These are phyloP conservation scores for Pseudognaphalium luteoalbum DNA, from an alignment of 129 eudicot species.

Conservation along the genomic window DNA sequence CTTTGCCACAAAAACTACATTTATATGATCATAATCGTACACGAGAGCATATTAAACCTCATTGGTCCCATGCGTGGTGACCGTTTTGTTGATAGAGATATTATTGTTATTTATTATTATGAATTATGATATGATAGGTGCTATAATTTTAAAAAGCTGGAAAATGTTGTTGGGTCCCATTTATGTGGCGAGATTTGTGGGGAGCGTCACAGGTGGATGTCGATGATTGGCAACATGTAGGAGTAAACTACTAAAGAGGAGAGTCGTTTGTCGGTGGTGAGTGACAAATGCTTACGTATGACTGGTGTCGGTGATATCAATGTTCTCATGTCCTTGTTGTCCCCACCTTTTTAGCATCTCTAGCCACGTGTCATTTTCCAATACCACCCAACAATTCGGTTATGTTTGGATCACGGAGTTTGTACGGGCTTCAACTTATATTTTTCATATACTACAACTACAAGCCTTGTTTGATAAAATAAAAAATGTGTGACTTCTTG, in stretches of 20 bases:
- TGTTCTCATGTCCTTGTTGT: conserved; percentile 8
- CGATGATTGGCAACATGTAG: conserved; percentile 12
- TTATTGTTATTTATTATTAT: no score
- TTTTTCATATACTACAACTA: no score
- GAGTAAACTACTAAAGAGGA: neutral
- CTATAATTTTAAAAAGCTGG: neutral
- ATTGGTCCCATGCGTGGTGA: no score
- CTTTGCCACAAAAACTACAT: no score
- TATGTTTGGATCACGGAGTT: no score
- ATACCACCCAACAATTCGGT: neutral
- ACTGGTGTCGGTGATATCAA: conserved; percentile 29
- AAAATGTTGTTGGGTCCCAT: neutral
- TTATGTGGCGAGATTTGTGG: neutral
- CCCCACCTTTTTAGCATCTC: neutral
- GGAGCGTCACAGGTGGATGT: neutral
- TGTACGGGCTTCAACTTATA: no score
- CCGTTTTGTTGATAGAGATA: no score
- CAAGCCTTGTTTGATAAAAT: no score
- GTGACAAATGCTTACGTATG: conserved; percentile 25
- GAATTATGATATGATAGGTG: neutral
- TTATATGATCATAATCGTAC: no score
- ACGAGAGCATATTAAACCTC: no score
- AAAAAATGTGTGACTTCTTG: no score
- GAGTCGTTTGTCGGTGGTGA: conserved; percentile 23
- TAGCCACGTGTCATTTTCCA: neutral